Base-by-base conservation (phyloP, 805 yeast species). In the Nadsonia fulvescens region DNA sequence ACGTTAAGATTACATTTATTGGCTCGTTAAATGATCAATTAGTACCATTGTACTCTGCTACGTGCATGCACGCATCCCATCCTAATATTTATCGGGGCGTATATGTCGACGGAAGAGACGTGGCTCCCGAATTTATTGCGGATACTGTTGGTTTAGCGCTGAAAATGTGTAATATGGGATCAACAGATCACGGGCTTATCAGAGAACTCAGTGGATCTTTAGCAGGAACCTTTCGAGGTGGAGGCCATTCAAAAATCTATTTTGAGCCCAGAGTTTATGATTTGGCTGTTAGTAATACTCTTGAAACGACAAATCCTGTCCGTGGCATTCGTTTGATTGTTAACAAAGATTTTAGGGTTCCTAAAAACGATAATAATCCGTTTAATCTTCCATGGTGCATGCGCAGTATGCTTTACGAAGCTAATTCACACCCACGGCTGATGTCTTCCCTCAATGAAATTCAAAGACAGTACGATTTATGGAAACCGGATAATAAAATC, bases 21-120 rank as follows among this genome's bases (percentile, higher is more conserved):
- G 96, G 94, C 0, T 78, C 93, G 0, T 68, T 82, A 14, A 81
- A 89, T 46, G 98, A 89, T 49, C 98, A 82, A 49, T 49, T 89
- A 39, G 94, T 86, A 3, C 98, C 98, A 3, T 49, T 86, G 9
- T 86, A 83, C 43, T 82, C 94, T 0, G 72, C 95, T 0, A 60
- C 74, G 8, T 82, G 93, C 23, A 58, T 72, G 1, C 91, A 82
- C 47, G 61, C 77, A 2, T 63, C 64, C 37, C 98, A 86, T 53
- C 96, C 98, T 3, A 78, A 82, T 47, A 68, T 86, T 9, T 83
- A 68, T 42, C 58, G 93, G 27, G 91, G 93, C 0, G 82, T 83
- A 10, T 89, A 79, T 43, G 68, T 86, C 17, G 96, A 89, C 46
- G 77, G 75, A 17, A 64, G 71, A 12, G 71, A 89, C 1, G 61